These are phyloP conservation scores for Tuber borchii DNA, from an alignment of 495 filamentous ascomycete genomes.

Conservation along the genomic window DNA sequence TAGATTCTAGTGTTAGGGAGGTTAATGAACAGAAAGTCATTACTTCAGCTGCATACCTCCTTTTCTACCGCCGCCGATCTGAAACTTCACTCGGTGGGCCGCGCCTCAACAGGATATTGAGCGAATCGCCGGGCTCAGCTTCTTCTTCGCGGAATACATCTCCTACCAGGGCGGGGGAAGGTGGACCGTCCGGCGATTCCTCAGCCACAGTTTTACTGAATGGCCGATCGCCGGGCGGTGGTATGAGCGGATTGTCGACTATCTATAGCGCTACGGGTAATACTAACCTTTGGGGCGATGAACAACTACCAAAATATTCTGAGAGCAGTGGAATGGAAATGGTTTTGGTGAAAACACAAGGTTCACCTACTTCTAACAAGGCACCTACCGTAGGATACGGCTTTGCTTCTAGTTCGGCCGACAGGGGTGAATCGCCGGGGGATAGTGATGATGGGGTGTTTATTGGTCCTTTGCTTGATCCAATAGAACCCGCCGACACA, in stretches of 20 bases:
- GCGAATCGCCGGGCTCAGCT: conserved; percentile 14
- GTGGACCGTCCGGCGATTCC: conserved; percentile 33
- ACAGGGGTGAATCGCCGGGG: background rate
- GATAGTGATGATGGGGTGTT: background rate
- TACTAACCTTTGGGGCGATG: conserved; percentile 18
- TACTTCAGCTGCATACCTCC: conserved; percentile 71
- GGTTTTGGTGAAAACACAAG: background rate
- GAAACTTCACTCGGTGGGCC: conserved; percentile 67
- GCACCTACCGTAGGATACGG: background rate
- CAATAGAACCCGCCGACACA: background rate
- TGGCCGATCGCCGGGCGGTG: conserved; percentile 35
- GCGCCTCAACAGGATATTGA: conserved; percentile 50
- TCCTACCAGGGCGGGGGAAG: conserved; percentile 32
- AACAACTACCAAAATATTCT: background rate
- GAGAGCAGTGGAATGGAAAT: background rate
- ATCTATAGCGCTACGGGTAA: conserved; percentile 26
- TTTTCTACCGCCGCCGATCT: conserved; percentile 91
- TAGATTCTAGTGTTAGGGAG: conserved; percentile 64
- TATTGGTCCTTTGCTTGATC: background rate
- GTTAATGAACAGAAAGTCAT: conserved; percentile 54
- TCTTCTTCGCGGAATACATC: conserved; percentile 28
- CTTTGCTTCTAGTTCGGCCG: background rate
- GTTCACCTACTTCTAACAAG: background rate
- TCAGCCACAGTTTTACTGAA: conserved; percentile 22
- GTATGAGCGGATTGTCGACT: conserved; percentile 28